phyloP scores from a whole-genome alignment of 148 eudicot genomes.

The Diospyros kaki region DNA sequence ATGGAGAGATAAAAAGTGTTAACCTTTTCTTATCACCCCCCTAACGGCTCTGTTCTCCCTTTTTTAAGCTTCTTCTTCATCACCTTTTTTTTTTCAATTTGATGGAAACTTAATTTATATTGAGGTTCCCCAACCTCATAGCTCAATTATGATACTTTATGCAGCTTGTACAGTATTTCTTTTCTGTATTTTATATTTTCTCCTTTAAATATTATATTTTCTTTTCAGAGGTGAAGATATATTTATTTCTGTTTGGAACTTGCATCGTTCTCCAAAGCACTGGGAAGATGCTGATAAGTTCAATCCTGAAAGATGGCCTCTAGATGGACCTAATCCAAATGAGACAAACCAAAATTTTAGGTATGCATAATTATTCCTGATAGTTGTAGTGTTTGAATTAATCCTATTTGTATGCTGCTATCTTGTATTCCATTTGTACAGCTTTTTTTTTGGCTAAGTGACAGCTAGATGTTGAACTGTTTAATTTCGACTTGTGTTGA shows the following conservation, averaged over 20 bases:
- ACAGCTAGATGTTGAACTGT: too few species aligned
- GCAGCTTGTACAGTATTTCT: not conserved
- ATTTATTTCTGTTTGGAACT: conserved; percentile 92
- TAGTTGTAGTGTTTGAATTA: conserved; percentile 8
- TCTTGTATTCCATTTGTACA: not conserved
- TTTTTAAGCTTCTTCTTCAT: too few species aligned
- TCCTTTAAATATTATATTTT: conserved; percentile 1
- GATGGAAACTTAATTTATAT: too few species aligned
- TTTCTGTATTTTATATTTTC: not conserved
- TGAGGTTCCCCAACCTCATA: not conserved
- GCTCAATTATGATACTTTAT: not conserved
- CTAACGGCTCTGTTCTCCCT: too few species aligned
- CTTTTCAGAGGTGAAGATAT: conserved; percentile 82
- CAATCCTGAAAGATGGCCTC: conserved; percentile 97
- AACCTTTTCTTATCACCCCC: too few species aligned
- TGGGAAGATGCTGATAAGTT: conserved; percentile 95
- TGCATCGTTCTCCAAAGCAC: conserved; percentile 73
- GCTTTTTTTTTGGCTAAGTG: too few species aligned
- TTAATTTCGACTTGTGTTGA: too few species aligned
- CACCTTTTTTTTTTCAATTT: too few species aligned
- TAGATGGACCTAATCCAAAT: conserved; percentile 92
- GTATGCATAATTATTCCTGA: conserved; percentile 23
- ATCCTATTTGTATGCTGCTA: conserved; percentile 2
- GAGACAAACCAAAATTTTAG: conserved; percentile 93
- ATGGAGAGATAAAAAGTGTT: too few species aligned